Percentiles rank a stretch among this genome's conserved stretches.
These are phyloP conservation scores for Lasiodiplodia hormozganensis DNA, from an alignment of 2,329 filamentous ascomycete species.

Conservation along the genomic window DNA sequence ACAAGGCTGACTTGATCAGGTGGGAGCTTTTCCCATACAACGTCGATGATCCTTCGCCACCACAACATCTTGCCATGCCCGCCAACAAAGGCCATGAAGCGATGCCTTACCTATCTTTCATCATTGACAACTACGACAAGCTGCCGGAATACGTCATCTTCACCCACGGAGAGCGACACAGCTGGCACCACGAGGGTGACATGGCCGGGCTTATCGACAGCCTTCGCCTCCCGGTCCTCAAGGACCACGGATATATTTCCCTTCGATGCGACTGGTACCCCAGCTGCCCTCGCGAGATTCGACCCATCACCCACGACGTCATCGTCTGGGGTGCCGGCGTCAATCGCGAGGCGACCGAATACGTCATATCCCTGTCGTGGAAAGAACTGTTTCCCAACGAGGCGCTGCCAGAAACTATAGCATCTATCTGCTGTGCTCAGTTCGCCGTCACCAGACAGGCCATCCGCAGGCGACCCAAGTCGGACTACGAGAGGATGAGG, in stretches of 20 bases:
- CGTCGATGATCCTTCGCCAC: constrained; percentile 28
- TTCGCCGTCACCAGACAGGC: constrained; percentile 31
- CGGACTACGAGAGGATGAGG: constrained; percentile 28
- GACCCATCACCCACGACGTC: constrained; percentile 25
- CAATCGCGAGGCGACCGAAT: constrained; percentile 29
- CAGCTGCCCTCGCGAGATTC: constrained; percentile 31
- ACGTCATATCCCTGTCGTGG: constrained; percentile 29
- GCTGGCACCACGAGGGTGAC: constrained; percentile 32
- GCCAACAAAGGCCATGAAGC: constrained; percentile 34
- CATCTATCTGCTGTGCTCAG: constrained; percentile 32
- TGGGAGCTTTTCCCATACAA: constrained; percentile 28
- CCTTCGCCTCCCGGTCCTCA: constrained; percentile 27
- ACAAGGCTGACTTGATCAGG: constrained; percentile 13
- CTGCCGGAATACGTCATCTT: constrained; percentile 31
- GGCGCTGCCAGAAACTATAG: constrained; percentile 29
- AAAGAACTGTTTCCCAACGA: constrained; percentile 18
- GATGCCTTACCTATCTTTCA: constrained; percentile 33
- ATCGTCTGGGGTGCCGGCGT: constrained; percentile 30
- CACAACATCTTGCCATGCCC: constrained; percentile 28
- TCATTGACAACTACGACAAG: constrained; percentile 31
- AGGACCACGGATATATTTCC: constrained; percentile 18
- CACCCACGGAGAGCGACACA: constrained; percentile 31
- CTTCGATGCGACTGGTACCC: constrained; percentile 33
- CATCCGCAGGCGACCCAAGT: constrained; percentile 10
- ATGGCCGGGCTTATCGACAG: constrained; percentile 21